Evolutionary conservation across 345 rosid genomes (phyloP), one percentile per base, ranked within the genome.

Genomic region (Acer yangbiense): DNA sequence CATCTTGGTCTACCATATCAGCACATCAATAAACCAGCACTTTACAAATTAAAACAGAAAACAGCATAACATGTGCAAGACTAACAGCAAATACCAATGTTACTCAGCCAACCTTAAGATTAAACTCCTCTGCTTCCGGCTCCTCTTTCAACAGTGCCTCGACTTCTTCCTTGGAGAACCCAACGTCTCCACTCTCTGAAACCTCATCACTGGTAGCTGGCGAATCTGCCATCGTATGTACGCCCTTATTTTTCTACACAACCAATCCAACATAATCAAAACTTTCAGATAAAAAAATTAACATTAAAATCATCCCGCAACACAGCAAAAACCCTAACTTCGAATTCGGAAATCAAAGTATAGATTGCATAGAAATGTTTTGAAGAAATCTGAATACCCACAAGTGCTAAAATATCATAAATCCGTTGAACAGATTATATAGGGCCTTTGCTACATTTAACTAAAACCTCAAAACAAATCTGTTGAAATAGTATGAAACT

Each of bases 81-180:
- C 3, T n/a, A 27, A 27, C 29, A 27, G 5, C 63, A 72, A 73
- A 35, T 25, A 20, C 44, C 14, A 29, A 7, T 44, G 18, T 10
- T 72, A 57, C 6, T 44, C 0, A 63, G 9, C 44, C 25, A 73
- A 94, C 99, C 98, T 92, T 96, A 69, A 85, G 87, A 71, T 96
- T 98, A 77, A 88, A 89, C 76, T 89, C 91, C 68, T 86, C 90
- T 35, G 87, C 83, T 85, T 89, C 94, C 0, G 84, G 86, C 87
- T 80, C 89, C 85, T 90, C 98, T 32, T 76, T 92, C 75, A 92
- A 83, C 86, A 96, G 80, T 2, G 92, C 91, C 68, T 90, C 86
- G 1, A 90, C 89, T 82, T 90, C 94, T 77, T 93, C 99, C 78
- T 89, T 94, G 0, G 98, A 85, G 69, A 90, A 94, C 60, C 86